Conservation (phyloP, 345 rosid species). For the Geranium rotundifolium region DNA sequence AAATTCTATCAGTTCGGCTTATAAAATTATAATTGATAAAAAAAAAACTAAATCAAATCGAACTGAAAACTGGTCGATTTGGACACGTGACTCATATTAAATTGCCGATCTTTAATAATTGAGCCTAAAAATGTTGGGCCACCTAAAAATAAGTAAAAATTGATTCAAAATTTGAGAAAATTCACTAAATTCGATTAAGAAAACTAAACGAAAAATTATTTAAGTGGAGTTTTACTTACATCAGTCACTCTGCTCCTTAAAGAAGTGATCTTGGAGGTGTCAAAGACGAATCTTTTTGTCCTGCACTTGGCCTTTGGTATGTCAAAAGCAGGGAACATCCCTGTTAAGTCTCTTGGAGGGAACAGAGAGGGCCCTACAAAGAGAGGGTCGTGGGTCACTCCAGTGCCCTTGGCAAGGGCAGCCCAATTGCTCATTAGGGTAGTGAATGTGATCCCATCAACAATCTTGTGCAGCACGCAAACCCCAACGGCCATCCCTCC, state of each 20-base stretch:
- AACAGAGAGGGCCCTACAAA: conserved; percentile 6
- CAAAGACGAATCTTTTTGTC: conserved; percentile 11
- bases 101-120: background rate
- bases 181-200: no score
- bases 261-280: background rate
- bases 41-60: no score
- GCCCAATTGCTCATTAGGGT: conserved; percentile 13
- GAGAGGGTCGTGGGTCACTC: background rate
- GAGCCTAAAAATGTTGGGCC: background rate
- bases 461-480: conserved; percentile 18
- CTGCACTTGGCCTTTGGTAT: conserved; percentile 7
- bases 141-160: no score
- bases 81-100: no score
- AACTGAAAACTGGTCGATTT: no score
- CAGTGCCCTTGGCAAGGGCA: background rate
- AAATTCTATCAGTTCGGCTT: no score
- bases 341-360: conserved; percentile 9
- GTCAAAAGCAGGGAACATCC: conserved; percentile 3
- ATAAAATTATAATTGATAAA: no score
- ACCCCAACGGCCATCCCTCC: conserved; percentile 21
- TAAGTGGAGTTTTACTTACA: no score
- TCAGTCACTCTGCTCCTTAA: conserved; percentile 1
- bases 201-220: no score
- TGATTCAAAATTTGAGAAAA: no score
- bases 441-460: conserved; percentile 9